Conservation (phyloP, 768 basidiomycete species). For the Phaeolepiota aurea region DNA sequence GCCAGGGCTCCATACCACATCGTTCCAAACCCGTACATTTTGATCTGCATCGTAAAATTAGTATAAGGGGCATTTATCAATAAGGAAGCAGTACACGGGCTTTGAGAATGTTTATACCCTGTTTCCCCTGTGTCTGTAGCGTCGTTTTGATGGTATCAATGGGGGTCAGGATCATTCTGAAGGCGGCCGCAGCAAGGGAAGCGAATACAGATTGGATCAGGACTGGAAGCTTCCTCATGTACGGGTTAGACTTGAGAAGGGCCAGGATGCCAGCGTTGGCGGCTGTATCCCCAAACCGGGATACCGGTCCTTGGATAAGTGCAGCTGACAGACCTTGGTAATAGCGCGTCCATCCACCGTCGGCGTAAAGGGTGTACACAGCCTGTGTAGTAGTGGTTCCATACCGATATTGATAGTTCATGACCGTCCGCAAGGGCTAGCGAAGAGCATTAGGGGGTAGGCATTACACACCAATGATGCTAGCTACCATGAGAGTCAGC, state of each 20-base stretch:
- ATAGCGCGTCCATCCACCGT: conserved; percentile 78
- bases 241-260: conserved; percentile 68
- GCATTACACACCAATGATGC: not conserved
- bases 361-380: conserved; percentile 56
- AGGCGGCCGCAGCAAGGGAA: conserved; percentile 69
- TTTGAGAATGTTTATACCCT: conserved; percentile 57
- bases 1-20: conserved; percentile 91
- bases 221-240: conserved; percentile 53
- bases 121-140: conserved; percentile 81
- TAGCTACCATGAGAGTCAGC: conserved; percentile 65
- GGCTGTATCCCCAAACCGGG: conserved; percentile 92
- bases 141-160: conserved; percentile 95
- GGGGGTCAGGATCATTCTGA: conserved; percentile 88
- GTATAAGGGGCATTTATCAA: not conserved
- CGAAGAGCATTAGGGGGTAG: conserved; percentile 1
- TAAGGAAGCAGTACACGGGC: conserved; percentile 39
- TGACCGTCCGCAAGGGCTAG: conserved; percentile 87
- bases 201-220: conserved; percentile 75
- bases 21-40: conserved; percentile 64
- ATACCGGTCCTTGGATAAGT: conserved; percentile 74
- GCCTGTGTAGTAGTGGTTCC: conserved; percentile 70
- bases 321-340: conserved; percentile 86
- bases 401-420: conserved; percentile 95
- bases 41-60: conserved; percentile 38
- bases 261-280: conserved; percentile 91